A percentile compares a stretch with the other conserved stretches of the same genome.
These are phyloP conservation scores for Thalia dealbata DNA, from an alignment of 176 grass and related monocot species.

Conservation along the genomic window DNA sequence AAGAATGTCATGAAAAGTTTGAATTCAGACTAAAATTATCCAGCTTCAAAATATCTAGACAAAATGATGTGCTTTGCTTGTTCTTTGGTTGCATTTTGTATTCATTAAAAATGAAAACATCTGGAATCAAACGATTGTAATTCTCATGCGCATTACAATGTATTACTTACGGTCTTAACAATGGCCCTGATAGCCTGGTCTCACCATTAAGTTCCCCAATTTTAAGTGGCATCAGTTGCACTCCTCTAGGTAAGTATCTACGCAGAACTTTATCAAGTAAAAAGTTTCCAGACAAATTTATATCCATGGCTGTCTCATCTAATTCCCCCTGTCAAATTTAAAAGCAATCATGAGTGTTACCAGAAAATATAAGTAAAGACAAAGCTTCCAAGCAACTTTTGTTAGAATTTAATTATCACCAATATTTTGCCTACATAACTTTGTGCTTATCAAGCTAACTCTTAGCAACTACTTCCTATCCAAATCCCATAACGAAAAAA, in stretches of 20 bases:
- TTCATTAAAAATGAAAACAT: constrained; percentile 7
- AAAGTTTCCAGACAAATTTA: constrained; percentile 97
- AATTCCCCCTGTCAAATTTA: constrained; percentile 52
- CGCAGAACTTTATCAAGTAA: constrained; percentile 82
- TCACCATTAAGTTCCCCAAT: constrained; percentile 97
- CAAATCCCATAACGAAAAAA: not conserved
- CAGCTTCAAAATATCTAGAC: not conserved
- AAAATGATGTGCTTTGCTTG: not conserved
- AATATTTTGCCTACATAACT: not conserved
- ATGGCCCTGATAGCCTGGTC: constrained; percentile 86
- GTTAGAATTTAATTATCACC: not conserved
- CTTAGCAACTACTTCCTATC: not conserved
- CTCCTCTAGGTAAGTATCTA: constrained; percentile 66
- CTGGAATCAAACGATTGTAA: not conserved
- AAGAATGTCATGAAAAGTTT: not conserved
- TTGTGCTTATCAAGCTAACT: not conserved
- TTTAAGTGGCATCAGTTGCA: constrained; percentile 66
- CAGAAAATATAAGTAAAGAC: too few relatives aligned
- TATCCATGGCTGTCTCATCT: constrained; percentile 88
- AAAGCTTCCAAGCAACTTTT: not conserved
- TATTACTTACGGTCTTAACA: constrained; percentile 79
- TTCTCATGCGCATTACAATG: constrained; percentile 6
- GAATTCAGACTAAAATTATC: not conserved
- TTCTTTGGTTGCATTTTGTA: not conserved
- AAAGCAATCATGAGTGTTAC: not conserved